These are phyloP conservation scores for Cladophialophora carrionii DNA, from an alignment of 2,329 filamentous ascomycete genomes.

Conservation along the genomic window DNA sequence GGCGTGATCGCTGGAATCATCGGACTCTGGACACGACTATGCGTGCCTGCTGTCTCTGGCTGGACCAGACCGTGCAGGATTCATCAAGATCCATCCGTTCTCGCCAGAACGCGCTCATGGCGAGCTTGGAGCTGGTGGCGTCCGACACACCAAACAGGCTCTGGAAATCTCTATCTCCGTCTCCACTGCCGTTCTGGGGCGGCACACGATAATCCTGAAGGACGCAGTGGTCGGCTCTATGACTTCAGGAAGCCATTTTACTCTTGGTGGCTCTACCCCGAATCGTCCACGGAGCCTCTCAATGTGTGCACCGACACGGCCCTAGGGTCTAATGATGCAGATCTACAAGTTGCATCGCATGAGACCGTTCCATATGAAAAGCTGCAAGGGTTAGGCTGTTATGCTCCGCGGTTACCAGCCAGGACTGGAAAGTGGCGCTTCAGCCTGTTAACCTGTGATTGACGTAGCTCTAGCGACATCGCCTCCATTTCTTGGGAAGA, in stretches of 20 bases:
- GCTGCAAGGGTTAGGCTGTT: not conserved
- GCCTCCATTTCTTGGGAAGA: not conserved
- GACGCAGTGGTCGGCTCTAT: not conserved
- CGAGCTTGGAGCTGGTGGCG: not conserved
- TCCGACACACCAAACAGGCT: not conserved
- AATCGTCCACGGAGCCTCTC: slow-evolving; percentile 8
- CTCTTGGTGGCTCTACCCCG: slow-evolving; percentile 1
- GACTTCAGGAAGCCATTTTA: slow-evolving; percentile 3
- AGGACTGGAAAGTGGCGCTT: not conserved
- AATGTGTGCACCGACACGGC: not conserved
- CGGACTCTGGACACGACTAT: not conserved
- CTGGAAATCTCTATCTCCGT: not conserved
- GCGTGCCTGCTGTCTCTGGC: not conserved
- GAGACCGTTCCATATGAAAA: slow-evolving; percentile 4
- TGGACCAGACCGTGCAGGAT: not conserved
- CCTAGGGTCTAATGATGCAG: not conserved
- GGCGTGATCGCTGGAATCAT: not conserved
- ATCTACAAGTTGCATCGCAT: slow-evolving; percentile 14
- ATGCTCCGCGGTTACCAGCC: slow-evolving; percentile 6
- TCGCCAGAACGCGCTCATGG: slow-evolving; percentile 11
- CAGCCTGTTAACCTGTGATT: not conserved
- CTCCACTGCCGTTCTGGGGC: slow-evolving; percentile 21
- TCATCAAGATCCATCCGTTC: slow-evolving; percentile 7
- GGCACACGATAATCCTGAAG: slow-evolving; percentile 17
- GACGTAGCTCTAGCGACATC: not conserved